Percentiles rank a stretch among this genome's conserved stretches.
These are phyloP conservation scores for Cyberlindnera nakhonratchasimensis DNA, from an alignment of 805 yeast genomes.

Conservation along the genomic window DNA sequence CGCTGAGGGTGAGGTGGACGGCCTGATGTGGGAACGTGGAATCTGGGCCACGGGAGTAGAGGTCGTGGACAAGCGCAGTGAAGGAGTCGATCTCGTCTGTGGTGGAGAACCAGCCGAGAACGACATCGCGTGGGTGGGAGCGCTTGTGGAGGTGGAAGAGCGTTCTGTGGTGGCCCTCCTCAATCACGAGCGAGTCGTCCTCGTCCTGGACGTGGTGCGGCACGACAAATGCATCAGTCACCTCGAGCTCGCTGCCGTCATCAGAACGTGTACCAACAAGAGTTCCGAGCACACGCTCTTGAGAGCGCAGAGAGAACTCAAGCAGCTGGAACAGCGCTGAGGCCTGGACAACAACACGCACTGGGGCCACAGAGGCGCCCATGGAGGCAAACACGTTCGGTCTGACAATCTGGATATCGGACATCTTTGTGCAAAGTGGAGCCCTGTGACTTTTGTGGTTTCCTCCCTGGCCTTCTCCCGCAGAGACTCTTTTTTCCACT, in stretches of 20 bases:
- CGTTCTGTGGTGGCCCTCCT: slow-evolving; percentile 69
- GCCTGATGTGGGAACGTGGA: slow-evolving; percentile 76
- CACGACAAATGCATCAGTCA: slow-evolving; percentile 75
- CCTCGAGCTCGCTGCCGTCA: slow-evolving; percentile 71
- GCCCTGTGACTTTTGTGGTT: neutral
- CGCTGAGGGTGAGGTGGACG: slow-evolving; percentile 69
- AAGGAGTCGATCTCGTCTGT: slow-evolving; percentile 59
- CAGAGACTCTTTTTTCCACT: no score
- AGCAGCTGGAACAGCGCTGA: slow-evolving; percentile 74
- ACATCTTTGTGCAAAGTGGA: slow-evolving; percentile 14
- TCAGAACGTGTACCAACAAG: slow-evolving; percentile 78
- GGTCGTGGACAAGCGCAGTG: slow-evolving; percentile 77
- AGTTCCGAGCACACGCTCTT: slow-evolving; percentile 73
- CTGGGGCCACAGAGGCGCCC: slow-evolving; percentile 37
- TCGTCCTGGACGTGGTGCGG: slow-evolving; percentile 61
- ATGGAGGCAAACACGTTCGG: slow-evolving; percentile 24
- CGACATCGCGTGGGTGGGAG: slow-evolving; percentile 72
- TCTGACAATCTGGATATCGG: slow-evolving; percentile 28
- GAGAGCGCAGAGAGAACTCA: slow-evolving; percentile 62
- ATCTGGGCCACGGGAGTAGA: slow-evolving; percentile 55
- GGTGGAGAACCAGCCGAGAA: slow-evolving; percentile 84
- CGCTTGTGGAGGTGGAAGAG: slow-evolving; percentile 69
- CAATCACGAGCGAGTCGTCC: slow-evolving; percentile 73
- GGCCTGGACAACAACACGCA: slow-evolving; percentile 56
- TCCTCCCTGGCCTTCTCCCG: neutral